Evolutionary conservation across 225 moss, liverwort and hornwort genomes (phyloP).

Genomic region (Ulota crispa): DNA sequence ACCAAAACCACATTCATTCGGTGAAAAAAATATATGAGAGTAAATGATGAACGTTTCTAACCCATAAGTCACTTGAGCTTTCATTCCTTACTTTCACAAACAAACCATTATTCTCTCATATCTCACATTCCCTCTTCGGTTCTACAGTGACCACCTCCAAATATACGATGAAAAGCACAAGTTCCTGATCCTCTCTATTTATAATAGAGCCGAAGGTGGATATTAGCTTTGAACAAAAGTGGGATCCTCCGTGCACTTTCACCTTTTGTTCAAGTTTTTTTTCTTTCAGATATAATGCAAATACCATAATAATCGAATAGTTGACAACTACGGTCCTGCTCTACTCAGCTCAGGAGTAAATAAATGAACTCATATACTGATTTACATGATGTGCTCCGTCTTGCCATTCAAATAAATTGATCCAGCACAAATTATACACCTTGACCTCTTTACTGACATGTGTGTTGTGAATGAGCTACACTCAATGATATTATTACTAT

Average conservation of each 20-base stretch:
- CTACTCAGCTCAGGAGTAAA: background rate
- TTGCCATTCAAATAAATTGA: background rate
- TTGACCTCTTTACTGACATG: background rate
- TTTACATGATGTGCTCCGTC: background rate
- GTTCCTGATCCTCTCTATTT: background rate
- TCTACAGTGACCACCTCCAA: background rate
- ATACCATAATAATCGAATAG: background rate
- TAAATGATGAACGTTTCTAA: background rate
- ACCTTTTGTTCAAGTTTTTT: background rate
- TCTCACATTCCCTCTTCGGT: background rate
- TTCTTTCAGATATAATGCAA: background rate
- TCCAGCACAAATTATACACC: background rate
- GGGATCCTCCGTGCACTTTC: background rate
- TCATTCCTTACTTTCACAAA: background rate
- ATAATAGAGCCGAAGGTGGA: background rate
- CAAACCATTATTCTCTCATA: background rate
- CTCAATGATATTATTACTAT: background rate
- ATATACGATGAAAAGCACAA: background rate
- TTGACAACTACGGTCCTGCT: background rate
- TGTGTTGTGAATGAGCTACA: background rate
- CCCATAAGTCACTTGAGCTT: background rate
- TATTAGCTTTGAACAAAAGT: background rate
- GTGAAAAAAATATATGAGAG: background rate
- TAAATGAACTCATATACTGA: background rate
- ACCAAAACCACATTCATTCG: background rate